phyloP scores from a whole-genome alignment of 73 alveolate genomes.

The Paramecium pentaurelia region DNA sequence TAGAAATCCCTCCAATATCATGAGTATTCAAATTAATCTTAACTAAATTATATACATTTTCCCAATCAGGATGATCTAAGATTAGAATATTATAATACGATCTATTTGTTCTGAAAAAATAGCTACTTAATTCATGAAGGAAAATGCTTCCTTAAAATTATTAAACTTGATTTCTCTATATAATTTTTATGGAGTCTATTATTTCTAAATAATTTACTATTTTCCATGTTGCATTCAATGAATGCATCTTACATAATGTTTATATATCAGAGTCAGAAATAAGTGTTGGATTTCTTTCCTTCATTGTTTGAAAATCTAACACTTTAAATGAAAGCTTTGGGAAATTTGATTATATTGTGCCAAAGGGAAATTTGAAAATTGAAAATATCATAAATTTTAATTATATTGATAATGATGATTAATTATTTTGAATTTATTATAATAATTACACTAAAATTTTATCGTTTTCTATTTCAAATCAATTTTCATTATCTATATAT shows the following conservation, averaged over 20 bases:
- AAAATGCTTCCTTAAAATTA: slow-evolving; percentile 34
- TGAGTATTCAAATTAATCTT: slow-evolving; percentile 6
- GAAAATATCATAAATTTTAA: background rate
- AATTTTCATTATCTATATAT: no score
- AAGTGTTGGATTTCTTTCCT: background rate
- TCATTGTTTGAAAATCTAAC: background rate
- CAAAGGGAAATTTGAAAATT: background rate
- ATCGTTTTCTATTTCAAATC: background rate
- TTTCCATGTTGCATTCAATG: background rate
- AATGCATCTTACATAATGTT: background rate
- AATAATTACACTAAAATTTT: background rate
- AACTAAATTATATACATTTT: slow-evolving; percentile 13
- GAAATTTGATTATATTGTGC: background rate
- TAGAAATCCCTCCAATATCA: background rate
- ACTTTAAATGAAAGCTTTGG: background rate
- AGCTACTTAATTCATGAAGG: slow-evolving; percentile 45
- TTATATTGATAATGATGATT: background rate
- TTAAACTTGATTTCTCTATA: slow-evolving; percentile 20
- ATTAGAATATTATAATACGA: background rate
- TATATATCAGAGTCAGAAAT: background rate
- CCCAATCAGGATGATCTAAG: slow-evolving; percentile 50
- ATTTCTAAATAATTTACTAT: background rate
- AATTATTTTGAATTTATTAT: background rate
- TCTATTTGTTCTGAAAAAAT: slow-evolving; percentile 7
- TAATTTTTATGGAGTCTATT: background rate